Base-by-base conservation (phyloP, 2,329 filamentous ascomycete species). In the Hymenoscyphus infarciens region DNA sequence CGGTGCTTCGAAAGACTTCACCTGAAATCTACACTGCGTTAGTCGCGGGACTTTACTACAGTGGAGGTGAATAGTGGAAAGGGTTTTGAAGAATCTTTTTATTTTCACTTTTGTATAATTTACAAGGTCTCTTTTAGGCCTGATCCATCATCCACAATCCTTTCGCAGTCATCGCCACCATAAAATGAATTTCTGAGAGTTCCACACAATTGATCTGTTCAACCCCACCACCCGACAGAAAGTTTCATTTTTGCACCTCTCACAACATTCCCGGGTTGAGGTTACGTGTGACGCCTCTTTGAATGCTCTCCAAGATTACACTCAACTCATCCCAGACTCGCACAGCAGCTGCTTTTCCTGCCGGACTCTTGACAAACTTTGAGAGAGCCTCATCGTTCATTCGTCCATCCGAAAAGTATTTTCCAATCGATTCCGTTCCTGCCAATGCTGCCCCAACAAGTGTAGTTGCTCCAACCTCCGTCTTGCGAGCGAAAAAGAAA, bases 401-500 rank as follows among this genome's bases (percentile, higher is more conserved):
- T 60, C 68, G 27, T 8, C 73, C 63, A 72, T 80, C 73, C 1
- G 67, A 71, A 69, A 83, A 74, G 62, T 81, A 83, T 61, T 77
- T 66, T 5, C 82, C 82, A 63, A 83, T 78, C 1, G 74, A 74
- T 62, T 80, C 78, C 5, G 66, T 54, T 0, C 81, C 80, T 0
- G 70, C 72, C 1, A 68, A 63, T 0, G 73, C 77, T 0, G 72
- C 79, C 74, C 70, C 1, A 83, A 74, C 38, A 82, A 67, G 2
- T 5, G 77, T 81, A 15, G 81, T 74, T 60, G 74, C 77, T 2
- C 82, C 81, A 2, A 76, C 74, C 71, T 83, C 82, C 0, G 78
- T 76, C 0, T 75, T 74, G 22, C 80, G 75, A 1, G 76, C 80
- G 22, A 79, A 60, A 33, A 77, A 16, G 16, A 74, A 61, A 25